Conservation (phyloP, 2,329 filamentous ascomycete species). For the Spiromastix sp. region DNA sequence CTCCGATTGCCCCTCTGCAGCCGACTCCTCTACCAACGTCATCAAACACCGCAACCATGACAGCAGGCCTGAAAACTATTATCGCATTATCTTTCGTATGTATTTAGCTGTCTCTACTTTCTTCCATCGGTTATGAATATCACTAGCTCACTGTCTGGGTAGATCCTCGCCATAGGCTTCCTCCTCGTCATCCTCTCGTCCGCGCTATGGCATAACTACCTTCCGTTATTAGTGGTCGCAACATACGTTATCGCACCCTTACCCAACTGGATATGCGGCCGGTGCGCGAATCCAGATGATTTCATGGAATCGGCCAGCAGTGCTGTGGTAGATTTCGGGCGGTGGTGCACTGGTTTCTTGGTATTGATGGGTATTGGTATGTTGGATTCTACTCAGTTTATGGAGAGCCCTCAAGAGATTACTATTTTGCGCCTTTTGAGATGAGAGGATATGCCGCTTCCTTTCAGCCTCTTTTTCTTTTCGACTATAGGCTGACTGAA, state of each 20-base stretch:
- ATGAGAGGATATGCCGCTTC: neutral
- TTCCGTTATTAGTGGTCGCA: conserved; percentile 86
- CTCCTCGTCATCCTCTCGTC: conserved; percentile 97
- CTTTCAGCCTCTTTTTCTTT: too few relatives aligned
- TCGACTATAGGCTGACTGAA: neutral
- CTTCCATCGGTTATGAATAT: neutral
- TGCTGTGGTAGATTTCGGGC: conserved; percentile 81
- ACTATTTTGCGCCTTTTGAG: neutral
- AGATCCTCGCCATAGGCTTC: conserved; percentile 94
- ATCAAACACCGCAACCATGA: conserved; percentile 32
- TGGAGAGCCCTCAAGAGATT: neutral
- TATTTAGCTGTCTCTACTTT: conserved; percentile 4
- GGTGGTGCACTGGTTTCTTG: conserved; percentile 90
- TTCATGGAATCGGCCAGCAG: conserved; percentile 80
- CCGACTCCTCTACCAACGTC: conserved; percentile 9
- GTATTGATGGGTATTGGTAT: conserved; percentile 95
- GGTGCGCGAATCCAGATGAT: conserved; percentile 86
- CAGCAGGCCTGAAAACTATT: conserved; percentile 96
- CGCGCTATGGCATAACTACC: conserved; percentile 89
- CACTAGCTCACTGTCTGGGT: neutral
- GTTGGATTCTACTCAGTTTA: too few relatives aligned
- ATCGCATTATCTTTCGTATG: conserved; percentile 93
- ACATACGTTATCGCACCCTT: conserved; percentile 90
- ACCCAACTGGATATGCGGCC: conserved; percentile 90
- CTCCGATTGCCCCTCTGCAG: conserved; percentile 8